Evolutionary conservation across 1,284 basidiomycete genomes (phyloP).

Genomic region (Irpex sp.): DNA sequence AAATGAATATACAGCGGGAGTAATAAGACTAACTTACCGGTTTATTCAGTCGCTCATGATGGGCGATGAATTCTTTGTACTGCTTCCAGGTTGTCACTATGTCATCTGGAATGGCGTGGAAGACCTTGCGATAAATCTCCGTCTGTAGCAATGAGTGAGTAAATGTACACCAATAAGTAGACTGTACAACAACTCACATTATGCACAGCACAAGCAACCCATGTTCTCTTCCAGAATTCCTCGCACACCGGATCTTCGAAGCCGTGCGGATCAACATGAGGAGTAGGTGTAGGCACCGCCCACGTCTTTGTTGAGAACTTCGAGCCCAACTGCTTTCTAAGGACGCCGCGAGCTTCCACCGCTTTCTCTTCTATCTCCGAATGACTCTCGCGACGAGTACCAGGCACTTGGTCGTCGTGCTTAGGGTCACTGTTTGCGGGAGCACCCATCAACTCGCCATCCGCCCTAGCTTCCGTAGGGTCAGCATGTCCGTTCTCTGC

Average conservation of each 20-base stretch:
- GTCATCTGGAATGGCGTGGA: slow-evolving; percentile 89
- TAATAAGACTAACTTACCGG: slow-evolving; percentile 37
- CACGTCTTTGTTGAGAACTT: slow-evolving; percentile 52
- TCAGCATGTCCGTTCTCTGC: slow-evolving; percentile 3
- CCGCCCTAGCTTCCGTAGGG: slow-evolving; percentile 16
- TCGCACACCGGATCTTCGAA: slow-evolving; percentile 88
- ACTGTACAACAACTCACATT: slow-evolving; percentile 56
- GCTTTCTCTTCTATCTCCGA: slow-evolving; percentile 48
- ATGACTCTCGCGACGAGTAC: slow-evolving; percentile 41
- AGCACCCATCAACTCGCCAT: slow-evolving; percentile 42
- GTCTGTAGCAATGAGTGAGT: slow-evolving; percentile 46
- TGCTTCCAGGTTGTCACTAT: slow-evolving; percentile 90
- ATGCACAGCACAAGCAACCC: slow-evolving; percentile 79
- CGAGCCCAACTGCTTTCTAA: slow-evolving; percentile 51
- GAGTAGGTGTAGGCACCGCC: slow-evolving; percentile 61
- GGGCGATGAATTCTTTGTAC: slow-evolving; percentile 79
- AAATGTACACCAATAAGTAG: slow-evolving; percentile 9
- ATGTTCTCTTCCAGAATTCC: slow-evolving; percentile 83
- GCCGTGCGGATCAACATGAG: slow-evolving; percentile 67
- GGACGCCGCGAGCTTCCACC: slow-evolving; percentile 40
- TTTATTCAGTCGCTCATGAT: slow-evolving; percentile 73
- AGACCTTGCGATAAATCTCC: slow-evolving; percentile 90
- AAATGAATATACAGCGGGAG: background rate
- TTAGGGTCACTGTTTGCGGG: slow-evolving; percentile 47
- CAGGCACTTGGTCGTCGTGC: slow-evolving; percentile 39